Conservation (phyloP, 495 filamentous ascomycete species). For the Pseudevernia furfuracea region DNA sequence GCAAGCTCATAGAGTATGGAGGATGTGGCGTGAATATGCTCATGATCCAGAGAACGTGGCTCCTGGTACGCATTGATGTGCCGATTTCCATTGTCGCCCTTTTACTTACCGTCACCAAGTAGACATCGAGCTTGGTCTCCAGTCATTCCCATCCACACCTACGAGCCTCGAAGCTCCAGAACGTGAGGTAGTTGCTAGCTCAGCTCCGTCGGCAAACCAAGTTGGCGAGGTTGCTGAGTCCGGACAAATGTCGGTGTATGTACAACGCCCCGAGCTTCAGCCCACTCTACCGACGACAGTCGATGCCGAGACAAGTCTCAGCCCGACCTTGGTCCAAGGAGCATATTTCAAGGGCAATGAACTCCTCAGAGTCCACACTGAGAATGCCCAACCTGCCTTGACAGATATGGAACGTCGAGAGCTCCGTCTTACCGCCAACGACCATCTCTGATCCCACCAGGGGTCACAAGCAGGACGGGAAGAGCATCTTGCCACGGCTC, state of each 20-base stretch:
- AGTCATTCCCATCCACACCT: not conserved
- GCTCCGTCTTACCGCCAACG: not conserved
- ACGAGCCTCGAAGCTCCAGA: not conserved
- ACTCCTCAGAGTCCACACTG: not conserved
- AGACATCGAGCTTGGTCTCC: not conserved
- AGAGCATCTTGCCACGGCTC: not conserved
- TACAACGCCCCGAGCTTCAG: not conserved
- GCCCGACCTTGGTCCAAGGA: not conserved
- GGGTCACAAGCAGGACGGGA: not conserved
- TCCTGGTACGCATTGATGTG: not conserved
- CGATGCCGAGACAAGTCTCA: not conserved
- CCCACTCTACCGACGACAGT: not conserved
- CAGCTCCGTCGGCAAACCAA: not conserved
- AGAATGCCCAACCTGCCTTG: not conserved
- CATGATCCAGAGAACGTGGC: not conserved
- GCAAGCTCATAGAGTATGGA: conserved; percentile 17
- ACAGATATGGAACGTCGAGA: not conserved
- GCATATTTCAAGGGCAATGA: not conserved
- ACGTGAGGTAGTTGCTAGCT: not conserved
- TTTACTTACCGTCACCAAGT: not conserved
- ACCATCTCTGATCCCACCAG: not conserved
- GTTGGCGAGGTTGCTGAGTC: not conserved
- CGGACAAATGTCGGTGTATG: not conserved
- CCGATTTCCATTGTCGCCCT: not conserved
- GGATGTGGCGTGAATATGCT: conserved; percentile 1